Evolutionary conservation across 139 green algal species (phyloP).

Genomic region (Desmodesmus armatus): DNA sequence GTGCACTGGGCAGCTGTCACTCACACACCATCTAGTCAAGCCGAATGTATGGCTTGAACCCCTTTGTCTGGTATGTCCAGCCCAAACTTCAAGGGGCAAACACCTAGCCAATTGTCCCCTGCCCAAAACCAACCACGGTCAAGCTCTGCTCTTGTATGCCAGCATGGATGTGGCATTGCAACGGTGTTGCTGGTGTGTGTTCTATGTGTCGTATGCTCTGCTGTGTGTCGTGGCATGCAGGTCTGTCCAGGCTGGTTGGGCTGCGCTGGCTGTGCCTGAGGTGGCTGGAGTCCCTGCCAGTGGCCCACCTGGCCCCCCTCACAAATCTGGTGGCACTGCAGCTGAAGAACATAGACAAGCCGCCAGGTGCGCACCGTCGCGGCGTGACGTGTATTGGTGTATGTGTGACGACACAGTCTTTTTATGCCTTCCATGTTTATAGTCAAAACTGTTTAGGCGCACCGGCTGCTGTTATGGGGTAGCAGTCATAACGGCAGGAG

Average conservation of each 20-base stretch:
- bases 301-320: background rate
- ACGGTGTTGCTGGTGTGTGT: background rate
- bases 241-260: background rate
- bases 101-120: background rate
- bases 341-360: slow-evolving; percentile 2
- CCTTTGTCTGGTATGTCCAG: too few species aligned
- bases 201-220: too few species aligned
- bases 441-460: background rate
- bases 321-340: slow-evolving; percentile 22
- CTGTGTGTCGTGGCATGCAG: too few species aligned
- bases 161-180: background rate
- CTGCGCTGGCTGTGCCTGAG: slow-evolving; percentile 32
- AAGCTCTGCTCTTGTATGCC: background rate
- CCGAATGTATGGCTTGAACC: too few species aligned
- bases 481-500: too few species aligned
- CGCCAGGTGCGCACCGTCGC: background rate
- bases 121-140: background rate
- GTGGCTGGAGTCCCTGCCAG: slow-evolving; percentile 28
- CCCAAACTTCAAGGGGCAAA: background rate
- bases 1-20: background rate
- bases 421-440: background rate
- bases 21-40: too few species aligned
- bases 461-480: background rate
- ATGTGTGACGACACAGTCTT: background rate
- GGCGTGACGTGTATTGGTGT: background rate